Conservation (phyloP, 441 rosid species). For the Bruguiera hainesii region DNA sequence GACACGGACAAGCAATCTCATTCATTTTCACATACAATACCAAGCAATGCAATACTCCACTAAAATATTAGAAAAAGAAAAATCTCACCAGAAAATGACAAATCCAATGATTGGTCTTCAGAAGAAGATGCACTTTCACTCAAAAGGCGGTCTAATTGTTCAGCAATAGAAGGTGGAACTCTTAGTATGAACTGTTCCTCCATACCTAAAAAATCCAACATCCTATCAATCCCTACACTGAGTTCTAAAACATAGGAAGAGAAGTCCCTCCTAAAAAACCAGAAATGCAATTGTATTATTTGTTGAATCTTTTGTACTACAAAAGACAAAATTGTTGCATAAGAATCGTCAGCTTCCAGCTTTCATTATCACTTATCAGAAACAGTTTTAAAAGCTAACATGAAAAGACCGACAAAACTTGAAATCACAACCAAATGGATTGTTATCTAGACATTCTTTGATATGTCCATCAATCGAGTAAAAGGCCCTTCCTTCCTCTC, state of each 20-base stretch:
- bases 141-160: slow-evolving; percentile 64
- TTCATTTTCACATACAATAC: not conserved
- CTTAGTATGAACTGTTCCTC: slow-evolving; percentile 92
- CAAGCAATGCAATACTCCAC: not conserved
- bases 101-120: slow-evolving; percentile 73
- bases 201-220: slow-evolving; percentile 35
- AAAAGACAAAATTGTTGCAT: not conserved
- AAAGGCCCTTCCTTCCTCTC: no score
- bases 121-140: slow-evolving; percentile 58
- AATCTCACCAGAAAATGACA: slow-evolving; percentile 67
- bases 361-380: no score
- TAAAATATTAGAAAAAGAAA: not conserved
- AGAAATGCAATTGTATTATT: not conserved
- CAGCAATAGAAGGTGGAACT: slow-evolving; percentile 91
- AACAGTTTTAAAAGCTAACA: no score
- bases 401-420: no score
- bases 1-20: no score
- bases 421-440: no score
- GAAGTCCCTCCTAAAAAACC: not conserved
- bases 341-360: no score
- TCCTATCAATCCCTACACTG: not conserved
- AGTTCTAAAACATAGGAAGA: not conserved
- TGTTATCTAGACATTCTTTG: no score
- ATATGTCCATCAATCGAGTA: no score
- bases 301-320: not conserved